Evolutionary conservation across 352 stramenopile species (phyloP), one percentile per base, ranked within the genome.

Genomic region (Plasmopara muralis): DNA sequence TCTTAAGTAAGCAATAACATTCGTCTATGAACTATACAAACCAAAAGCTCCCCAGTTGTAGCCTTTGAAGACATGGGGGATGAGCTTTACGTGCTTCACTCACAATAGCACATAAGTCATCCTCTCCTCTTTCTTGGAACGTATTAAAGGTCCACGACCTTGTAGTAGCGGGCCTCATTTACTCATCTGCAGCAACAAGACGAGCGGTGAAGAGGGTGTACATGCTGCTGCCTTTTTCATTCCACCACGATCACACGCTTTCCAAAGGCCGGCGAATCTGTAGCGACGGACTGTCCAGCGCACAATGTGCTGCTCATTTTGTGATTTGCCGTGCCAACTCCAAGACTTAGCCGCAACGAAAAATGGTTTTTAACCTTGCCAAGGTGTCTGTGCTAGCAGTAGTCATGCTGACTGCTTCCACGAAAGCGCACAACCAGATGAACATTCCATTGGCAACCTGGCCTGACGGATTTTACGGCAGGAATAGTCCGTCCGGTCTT

Each of bases 351-450:
- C 12, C 37, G 16, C n/a, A n/a, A 41, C 5, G 37, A 41, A 41
- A 16, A 9, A 41, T 41, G 37, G 37, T 5, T 6, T 2, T 13
- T 50, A 31, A 31, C 53, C 15, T 51, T 25, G 40, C 45, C 25
- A 54, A 30, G 14, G 25, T 55, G 38, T 43, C 10, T 29, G 20
- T 47, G 8, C 34, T 64, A 42, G 28, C 57, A 9, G 49, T 44
- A 4, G 20, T 50, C 31, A 14, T 30, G 8, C 15, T 56, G 20
- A 41, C 51, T 20, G 30, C 43, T 30, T 46, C 43, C 0, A 58
- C 42, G 6, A 39, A 55, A 9, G 62, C 60, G 9, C 59, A 72
- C 51, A 72, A 60, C 52, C 60, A 72, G 48, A 68, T 66, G 63
- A 60, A 63, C 43, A 47, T 65, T 14, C 63, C 63, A 45, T 50